A percentile compares a stretch with the other conserved stretches of the same genome.
Conservation (phyloP, 805 yeast species). For the Pichia occidentalis region DNA sequence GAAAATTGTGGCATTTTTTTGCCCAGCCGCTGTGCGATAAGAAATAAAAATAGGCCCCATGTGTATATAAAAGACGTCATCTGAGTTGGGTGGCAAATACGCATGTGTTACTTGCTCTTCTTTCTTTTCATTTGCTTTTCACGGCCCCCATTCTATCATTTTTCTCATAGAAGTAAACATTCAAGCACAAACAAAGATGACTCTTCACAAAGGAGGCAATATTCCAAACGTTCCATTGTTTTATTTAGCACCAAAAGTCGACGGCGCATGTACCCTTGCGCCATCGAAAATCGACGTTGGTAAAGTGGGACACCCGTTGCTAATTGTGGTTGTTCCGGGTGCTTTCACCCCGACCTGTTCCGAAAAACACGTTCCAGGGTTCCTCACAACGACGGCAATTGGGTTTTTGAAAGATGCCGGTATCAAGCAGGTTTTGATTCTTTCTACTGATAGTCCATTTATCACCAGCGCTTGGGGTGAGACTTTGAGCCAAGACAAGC, state of each 20-base stretch:
- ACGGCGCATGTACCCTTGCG: slow-evolving; percentile 8
- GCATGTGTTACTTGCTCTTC: too few relatives aligned
- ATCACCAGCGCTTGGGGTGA: slow-evolving; percentile 41
- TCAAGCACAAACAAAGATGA: too few relatives aligned
- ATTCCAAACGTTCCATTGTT: slow-evolving; percentile 4
- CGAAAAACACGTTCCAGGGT: slow-evolving; percentile 38
- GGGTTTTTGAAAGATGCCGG: slow-evolving; percentile 32
- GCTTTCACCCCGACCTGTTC: slow-evolving; percentile 47
- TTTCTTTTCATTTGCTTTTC: too few relatives aligned
- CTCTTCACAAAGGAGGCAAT: background rate
- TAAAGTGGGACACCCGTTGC: slow-evolving; percentile 6
- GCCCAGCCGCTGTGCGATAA: too few relatives aligned
- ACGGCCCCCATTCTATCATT: too few relatives aligned
- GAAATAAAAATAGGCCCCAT: too few relatives aligned
- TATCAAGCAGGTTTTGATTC: slow-evolving; percentile 32
- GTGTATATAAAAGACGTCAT: too few relatives aligned
- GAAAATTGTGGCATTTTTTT: too few relatives aligned
- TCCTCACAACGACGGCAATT: slow-evolving; percentile 28
- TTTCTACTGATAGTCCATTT: slow-evolving; percentile 39
- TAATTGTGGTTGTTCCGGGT: slow-evolving; percentile 42
- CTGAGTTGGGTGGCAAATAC: too few relatives aligned
- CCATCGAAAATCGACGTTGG: slow-evolving; percentile 8
- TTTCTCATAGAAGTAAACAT: too few relatives aligned
- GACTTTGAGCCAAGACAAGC: slow-evolving; percentile 34
- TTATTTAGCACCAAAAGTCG: slow-evolving; percentile 10